These are phyloP conservation scores for Nitzschia sp. DNA, from an alignment of 108 stramenopile species.

Conservation along the genomic window DNA sequence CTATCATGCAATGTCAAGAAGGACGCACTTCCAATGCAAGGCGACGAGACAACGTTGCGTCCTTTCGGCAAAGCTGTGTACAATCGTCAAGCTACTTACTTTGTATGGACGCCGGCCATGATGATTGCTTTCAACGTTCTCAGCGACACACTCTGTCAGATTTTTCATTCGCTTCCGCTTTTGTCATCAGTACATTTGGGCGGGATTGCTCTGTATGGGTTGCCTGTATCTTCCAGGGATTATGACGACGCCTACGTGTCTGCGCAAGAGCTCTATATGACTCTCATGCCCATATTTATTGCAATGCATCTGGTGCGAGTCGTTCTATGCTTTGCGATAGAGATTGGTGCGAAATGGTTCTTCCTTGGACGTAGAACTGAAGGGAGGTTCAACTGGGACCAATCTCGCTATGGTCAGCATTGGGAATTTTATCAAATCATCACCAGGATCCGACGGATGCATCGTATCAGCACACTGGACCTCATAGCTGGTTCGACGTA, in stretches of 20 bases:
- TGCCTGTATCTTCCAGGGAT: conserved; percentile 19
- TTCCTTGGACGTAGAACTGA: conserved; percentile 48
- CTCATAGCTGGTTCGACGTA: conserved; percentile 46
- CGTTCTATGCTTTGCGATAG: conserved; percentile 38
- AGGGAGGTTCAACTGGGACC: conserved; percentile 57
- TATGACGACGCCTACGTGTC: conserved; percentile 28
- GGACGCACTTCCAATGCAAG: conserved; percentile 30
- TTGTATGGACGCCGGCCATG: conserved; percentile 42
- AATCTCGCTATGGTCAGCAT: conserved; percentile 44
- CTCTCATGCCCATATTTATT: conserved; percentile 26
- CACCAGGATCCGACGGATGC: conserved; percentile 27
- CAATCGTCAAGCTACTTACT: conserved; percentile 48
- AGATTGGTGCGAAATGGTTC: conserved; percentile 54
- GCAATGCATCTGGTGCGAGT: conserved; percentile 25
- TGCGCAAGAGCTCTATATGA: conserved; percentile 19
- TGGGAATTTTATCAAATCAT: conserved; percentile 64
- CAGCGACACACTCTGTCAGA: conserved; percentile 24
- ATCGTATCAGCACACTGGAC: conserved; percentile 35
- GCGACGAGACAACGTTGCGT: conserved; percentile 54
- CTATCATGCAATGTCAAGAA: conserved; percentile 18
- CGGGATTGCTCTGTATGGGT: conserved; percentile 46
- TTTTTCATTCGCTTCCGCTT: conserved; percentile 42
- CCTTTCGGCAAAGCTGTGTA: conserved; percentile 69
- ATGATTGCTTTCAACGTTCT: conserved; percentile 36
- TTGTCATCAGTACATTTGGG: conserved; percentile 39